Evolutionary conservation across 129 eudicot genomes (phyloP), one percentile per base, ranked within the genome.

Genomic region (Flaveria ramosissima): DNA sequence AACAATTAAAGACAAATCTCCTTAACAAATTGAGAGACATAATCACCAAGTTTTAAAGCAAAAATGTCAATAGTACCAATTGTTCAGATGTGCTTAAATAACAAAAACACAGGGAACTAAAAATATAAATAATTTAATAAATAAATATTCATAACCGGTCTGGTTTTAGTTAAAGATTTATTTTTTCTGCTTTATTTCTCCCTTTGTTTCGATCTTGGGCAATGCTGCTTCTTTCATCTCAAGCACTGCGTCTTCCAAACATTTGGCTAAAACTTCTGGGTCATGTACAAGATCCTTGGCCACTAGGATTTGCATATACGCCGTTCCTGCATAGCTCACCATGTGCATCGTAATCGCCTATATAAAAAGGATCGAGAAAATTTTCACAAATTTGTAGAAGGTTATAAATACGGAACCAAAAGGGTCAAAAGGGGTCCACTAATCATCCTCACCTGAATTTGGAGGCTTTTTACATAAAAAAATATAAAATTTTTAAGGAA

Each of bases 221-320:
- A 53, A 2, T 0, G 80, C 92, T 16, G 88, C 90, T 70, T 84
- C 85, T 77, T 92, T 92, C 96, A 92, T 92, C 43, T 89, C 89
- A 21, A 76, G 80, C 83, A 92, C 80, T n/a, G 96, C 91, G 73
- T 89, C 93, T 80, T 92, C 89, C 21, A 92, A 81, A 60, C 96
- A 92, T 41, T 86, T 92, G 39, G 92, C 96, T 21, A 92, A 81
- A 77, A 88, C 69, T 73, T 86, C 68, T 0, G 92, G 95, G 24
- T 90, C 98, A n/a, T 83, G 87, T 45, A 93, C 80, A 55, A 93
- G 77, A 20, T 93, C 98, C 80, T 90, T 93, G 13, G 98, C 98
- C 20, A 83, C 98, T 45, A 83, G 74, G 32, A 92, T 88, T 74
- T 92, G 94, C 92, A 92, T 57, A 52, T 88, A 87, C 2, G 89